Base-by-base conservation (phyloP, 352 stramenopile genomes). In the Globisporangium cystogenes region DNA sequence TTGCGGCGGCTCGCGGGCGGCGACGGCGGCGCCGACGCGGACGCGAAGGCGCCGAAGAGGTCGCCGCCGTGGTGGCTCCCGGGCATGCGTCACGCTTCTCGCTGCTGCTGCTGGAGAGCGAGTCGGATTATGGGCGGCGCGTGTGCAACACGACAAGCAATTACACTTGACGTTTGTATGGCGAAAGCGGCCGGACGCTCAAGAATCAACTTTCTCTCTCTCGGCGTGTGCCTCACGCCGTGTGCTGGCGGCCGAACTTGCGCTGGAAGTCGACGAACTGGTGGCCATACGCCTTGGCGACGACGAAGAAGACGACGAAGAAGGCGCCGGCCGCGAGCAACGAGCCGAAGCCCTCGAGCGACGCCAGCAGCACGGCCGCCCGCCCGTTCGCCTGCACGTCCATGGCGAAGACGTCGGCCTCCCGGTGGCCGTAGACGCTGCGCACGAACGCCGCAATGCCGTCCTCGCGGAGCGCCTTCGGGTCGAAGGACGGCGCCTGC, bases 381-480 rank as follows among this genome's bases (percentile, higher is more conserved):
- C 72, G 62, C 5, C 74, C 70, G 31, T 82, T 78, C 48, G 72
- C 60, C 4, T 68, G 69, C 27, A 67, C 73, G 36, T 82, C 59
- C 64, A 86, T 74, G 18, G 48, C 59, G 44, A 72, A 84, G 0
- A 75, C 61, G 15, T 83, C 72, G 10, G 76, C 54, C 11, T 79
- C 76, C 27, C 68, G 62, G 31, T 87, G 67, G 20, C 58, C 55
- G 57, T 87, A 90, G 4, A 78, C 68, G 29, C 61, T 81, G 33
- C 55, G 67, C 26, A 88, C 61, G 42, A 72, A 90, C 42, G 69
- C 67, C 3, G 73, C 59, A 50, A 90, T 78, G 14, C 76, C 64
- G 18, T 87, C 62, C 46, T 82, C 67, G 41, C 72, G 62, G 24
- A 90, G 65, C 21, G 36, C 55, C 2, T 60, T 53, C 1, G 70